A percentile compares a stretch with the other conserved stretches of the same genome.
phyloP scores from a whole-genome alignment of 805 yeast species.

The Starmerella tilneyi region DNA sequence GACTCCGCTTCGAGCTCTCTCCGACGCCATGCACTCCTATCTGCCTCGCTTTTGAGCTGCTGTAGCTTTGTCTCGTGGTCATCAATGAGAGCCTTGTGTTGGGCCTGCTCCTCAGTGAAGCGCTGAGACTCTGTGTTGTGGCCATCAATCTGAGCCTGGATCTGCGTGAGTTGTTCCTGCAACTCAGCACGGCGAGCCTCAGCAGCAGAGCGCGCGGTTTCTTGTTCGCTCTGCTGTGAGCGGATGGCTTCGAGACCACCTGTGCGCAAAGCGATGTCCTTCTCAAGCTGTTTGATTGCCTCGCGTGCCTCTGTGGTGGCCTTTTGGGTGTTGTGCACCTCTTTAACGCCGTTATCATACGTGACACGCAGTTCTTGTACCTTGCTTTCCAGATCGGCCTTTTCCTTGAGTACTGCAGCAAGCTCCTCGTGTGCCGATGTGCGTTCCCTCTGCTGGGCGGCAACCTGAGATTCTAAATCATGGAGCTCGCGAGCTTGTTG shows the following conservation, averaged over 20 bases:
- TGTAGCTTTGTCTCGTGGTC: conserved; percentile 10
- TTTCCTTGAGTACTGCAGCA: conserved; percentile 52
- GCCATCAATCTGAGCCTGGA: conserved; percentile 13
- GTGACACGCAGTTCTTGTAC: conserved; percentile 53
- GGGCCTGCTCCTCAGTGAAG: conserved; percentile 3
- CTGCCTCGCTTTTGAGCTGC: conserved; percentile 10
- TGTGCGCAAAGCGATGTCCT: conserved; percentile 24
- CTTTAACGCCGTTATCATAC: conserved; percentile 69
- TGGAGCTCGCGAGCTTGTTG: conserved; percentile 26
- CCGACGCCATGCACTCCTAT: conserved; percentile 11
- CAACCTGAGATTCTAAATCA: conserved; percentile 9
- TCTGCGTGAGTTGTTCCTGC: conserved; percentile 24
- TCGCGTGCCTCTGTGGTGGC: conserved; percentile 48
- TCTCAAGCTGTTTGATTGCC: conserved; percentile 33
- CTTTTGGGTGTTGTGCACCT: conserved; percentile 61
- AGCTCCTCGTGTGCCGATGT: conserved; percentile 60
- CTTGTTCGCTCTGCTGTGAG: conserved; percentile 20
- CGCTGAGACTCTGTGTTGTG: background rate
- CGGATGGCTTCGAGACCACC: conserved; percentile 24
- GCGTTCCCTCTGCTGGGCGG: conserved; percentile 15
- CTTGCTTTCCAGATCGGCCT: conserved; percentile 64
- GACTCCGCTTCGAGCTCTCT: conserved; percentile 20
- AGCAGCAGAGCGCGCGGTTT: background rate
- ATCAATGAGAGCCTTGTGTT: conserved; percentile 5
- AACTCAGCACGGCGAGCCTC: conserved; percentile 17